A percentile compares a stretch with the other conserved stretches of the same genome.
phyloP scores from a whole-genome alignment of 2,329 filamentous ascomycete species.

The Pleomassaria siparia region DNA sequence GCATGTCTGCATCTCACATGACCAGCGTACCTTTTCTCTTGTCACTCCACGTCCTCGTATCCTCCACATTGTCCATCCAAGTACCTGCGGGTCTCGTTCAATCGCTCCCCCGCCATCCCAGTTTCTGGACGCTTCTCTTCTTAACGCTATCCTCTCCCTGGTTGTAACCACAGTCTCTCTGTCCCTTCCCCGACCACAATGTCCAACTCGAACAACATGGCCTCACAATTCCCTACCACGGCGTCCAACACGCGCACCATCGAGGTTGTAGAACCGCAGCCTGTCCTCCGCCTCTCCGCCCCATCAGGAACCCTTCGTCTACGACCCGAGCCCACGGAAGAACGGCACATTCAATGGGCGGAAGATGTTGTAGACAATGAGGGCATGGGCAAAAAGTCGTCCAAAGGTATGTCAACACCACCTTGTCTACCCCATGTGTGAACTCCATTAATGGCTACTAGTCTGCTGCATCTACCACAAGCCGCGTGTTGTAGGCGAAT shows the following conservation, averaged over 20 bases:
- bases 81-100: slow-evolving; percentile 6
- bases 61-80: slow-evolving; percentile 6
- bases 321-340: slow-evolving; percentile 45
- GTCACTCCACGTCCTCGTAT: slow-evolving; percentile 8
- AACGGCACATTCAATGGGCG: slow-evolving; percentile 82
- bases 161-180: background rate
- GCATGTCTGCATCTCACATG: slow-evolving; percentile 15
- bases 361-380: slow-evolving; percentile 95
- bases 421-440: background rate
- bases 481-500: slow-evolving; percentile 69
- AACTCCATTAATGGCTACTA: slow-evolving; percentile 41
- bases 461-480: slow-evolving; percentile 99
- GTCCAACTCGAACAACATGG: slow-evolving; percentile 28
- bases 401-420: slow-evolving; percentile 67
- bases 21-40: slow-evolving; percentile 10
- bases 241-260: slow-evolving; percentile 24
- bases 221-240: slow-evolving; percentile 10
- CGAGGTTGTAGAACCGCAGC: slow-evolving; percentile 27
- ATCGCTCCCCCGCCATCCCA: slow-evolving; percentile 17
- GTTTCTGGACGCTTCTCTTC: slow-evolving; percentile 19
- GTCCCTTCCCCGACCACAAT: slow-evolving; percentile 75
- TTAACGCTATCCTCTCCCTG: slow-evolving; percentile 8
- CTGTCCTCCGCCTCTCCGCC: slow-evolving; percentile 36
- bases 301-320: slow-evolving; percentile 43
- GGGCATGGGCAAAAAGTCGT: slow-evolving; percentile 88